Base-by-base conservation (phyloP, 768 basidiomycete genomes). In the Collybia mongolica region DNA sequence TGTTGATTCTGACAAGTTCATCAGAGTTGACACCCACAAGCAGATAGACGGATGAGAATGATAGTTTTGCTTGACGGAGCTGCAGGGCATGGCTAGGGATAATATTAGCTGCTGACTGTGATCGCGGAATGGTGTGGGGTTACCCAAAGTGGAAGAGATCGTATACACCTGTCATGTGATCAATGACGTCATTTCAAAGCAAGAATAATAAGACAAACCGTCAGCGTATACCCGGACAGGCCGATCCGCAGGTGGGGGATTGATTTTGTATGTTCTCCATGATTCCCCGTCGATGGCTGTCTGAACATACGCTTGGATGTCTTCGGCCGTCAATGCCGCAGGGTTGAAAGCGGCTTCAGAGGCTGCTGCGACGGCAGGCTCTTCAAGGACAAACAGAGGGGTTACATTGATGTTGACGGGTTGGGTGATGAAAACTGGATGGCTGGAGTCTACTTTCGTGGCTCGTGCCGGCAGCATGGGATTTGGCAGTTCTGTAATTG, bases 101-200 rank as follows among this genome's bases (percentile, higher is more conserved):
- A 49, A 45, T 28, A 42, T 48, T 24, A 38, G 35, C 39, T 14
- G 2, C 14, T 42, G 52, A 44, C 41, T 18, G 42, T 17, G 37
- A 44, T 9, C 14, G 22, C 36, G 44, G 18, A 12, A 28, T 56
- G 44, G 39, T 24, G 49, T 39, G 5, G 26, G 65, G 81, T 56
- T 66, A 93, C 91, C 91, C 91, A 67, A 93, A 98, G 67, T 98
- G 96, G 71, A 98, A 96, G 46, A 99, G 79, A 70, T 99, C 97
- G 62, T 98, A 99, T 9, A 98, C 96, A 12, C 89, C 90, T 91
- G 60, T 50, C 46, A 62, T 57, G 60, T 62, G 60, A 65, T 48
- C 37, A 59, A 58, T 65, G 66, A 70, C 65, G 68, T 67, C 63
- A 44, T 37, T 38, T 45, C n/a, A 49, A 38, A 54, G 11, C 36